phyloP scores from a whole-genome alignment of 73 alveolate species.

The Paramecium tetraurelia region DNA sequence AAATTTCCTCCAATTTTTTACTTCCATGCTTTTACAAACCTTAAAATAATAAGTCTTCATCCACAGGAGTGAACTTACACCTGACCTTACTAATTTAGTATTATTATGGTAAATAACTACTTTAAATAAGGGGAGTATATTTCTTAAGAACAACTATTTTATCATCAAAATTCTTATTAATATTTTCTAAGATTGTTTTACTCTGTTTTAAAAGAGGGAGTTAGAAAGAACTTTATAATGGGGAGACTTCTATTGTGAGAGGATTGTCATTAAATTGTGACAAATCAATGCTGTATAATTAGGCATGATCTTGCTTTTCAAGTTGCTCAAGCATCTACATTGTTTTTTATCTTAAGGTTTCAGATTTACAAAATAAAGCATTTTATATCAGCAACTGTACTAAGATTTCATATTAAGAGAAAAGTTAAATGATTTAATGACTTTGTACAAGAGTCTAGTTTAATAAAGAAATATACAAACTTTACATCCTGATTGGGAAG shows the following conservation, averaged over 20 bases:
- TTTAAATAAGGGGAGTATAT: not conserved
- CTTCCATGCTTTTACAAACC: constrained; percentile 1
- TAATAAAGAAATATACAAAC: not conserved
- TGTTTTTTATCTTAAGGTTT: not conserved
- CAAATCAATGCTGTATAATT: not conserved
- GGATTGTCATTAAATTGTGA: not conserved
- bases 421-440: not conserved
- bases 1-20: not conserved
- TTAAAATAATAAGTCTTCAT: not conserved
- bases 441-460: not conserved
- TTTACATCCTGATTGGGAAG: constrained; percentile 10
- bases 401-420: not conserved
- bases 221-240: not conserved
- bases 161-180: not conserved
- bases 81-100: not conserved
- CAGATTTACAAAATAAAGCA: constrained; percentile 33
- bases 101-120: not conserved
- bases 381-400: not conserved
- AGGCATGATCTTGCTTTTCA: not conserved
- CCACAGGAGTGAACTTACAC: not conserved
- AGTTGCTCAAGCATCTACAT: not conserved
- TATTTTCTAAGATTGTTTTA: not conserved
- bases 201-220: not conserved
- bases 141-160: not conserved
- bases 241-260: not conserved